Evolutionary conservation across 495 filamentous ascomycete genomes (phyloP), one percentile per base, ranked within the genome.

Genomic region (Penicillium maclennaniae): DNA sequence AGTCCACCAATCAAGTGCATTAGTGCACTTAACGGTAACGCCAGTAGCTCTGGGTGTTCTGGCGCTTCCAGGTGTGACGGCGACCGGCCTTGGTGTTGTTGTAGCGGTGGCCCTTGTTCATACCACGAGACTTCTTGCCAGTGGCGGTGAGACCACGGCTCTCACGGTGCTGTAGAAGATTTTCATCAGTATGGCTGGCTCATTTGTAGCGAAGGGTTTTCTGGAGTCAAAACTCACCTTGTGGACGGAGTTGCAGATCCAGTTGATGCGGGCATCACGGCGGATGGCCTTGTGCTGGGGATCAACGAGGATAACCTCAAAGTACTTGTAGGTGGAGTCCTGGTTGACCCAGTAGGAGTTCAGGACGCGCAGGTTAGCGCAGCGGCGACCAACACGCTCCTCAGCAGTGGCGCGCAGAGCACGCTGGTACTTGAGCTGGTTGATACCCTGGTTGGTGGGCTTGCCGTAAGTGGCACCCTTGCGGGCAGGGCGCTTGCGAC

Each of bases 301-400:
- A 81, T 99, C 93, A 72, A 99, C 95, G 63, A 97, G 88, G 82
- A 99, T 97, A 75, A 99, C 85, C 80, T 99, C 93, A 80, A 83
- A 99, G 86, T 97, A 99, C 84, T 99, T 99, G 89, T 97, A 99
- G 78, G 93, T 97, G 49, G 92, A 96, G 83, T 99, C 93, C 83
- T 99, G 93, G 85, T 99, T 99, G 86, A 97, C 91, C 93, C 93
- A 99, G 90, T 99, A 99, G 63, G 91, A 96, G 84, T 97, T 99
- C 72, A 99, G 85, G 62, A 99, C 95, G 63, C 93, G 88, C 75
- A 98, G 79, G 81, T 98, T 98, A 79, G 91, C 90, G 81, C 91
- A 96, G 70, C 92, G 91, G 73, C 92, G 91, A 67, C 95, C 93
- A 69, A 97, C 92, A 87, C 93, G 95, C 88, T 97, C 93, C 82